Evolutionary conservation across 2,329 filamentous ascomycete species (phyloP).

Genomic region (Colletotrichum sp.): DNA sequence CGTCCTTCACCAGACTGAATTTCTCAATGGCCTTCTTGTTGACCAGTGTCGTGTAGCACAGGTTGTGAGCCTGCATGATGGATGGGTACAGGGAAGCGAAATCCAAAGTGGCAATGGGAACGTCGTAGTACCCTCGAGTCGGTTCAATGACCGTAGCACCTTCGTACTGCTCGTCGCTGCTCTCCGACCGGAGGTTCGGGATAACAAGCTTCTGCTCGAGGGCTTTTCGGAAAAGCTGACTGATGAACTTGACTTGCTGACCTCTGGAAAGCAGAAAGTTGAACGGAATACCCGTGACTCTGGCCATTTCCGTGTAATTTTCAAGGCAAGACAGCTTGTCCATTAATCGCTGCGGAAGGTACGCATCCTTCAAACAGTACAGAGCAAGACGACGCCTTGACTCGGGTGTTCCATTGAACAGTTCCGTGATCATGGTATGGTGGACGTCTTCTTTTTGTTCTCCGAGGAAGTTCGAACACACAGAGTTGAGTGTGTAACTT

Average conservation of each 20-base stretch:
- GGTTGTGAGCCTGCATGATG: conserved; percentile 98
- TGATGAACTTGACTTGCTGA: conserved; percentile 97
- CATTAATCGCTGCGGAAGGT: conserved; percentile 90
- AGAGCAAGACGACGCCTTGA: conserved; percentile 88
- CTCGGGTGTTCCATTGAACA: conserved; percentile 96
- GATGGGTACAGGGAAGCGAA: conserved; percentile 98
- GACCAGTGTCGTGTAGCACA: conserved; percentile 94
- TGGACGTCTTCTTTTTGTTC: conserved; percentile 99
- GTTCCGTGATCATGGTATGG: conserved; percentile 97
- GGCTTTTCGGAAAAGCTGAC: conserved; percentile 94
- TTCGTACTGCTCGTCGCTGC: conserved; percentile 88
- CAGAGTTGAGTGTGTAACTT: conserved; percentile 97
- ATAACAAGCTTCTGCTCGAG: conserved; percentile 93
- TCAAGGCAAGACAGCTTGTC: conserved; percentile 98
- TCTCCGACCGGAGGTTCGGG: conserved; percentile 78
- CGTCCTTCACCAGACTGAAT: conserved; percentile 79
- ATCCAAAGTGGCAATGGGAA: conserved; percentile 95
- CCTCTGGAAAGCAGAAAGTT: conserved; percentile 91
- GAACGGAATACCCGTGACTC: conserved; percentile 98
- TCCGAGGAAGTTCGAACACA: conserved; percentile 90
- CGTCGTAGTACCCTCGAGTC: conserved; percentile 89
- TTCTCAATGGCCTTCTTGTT: conserved; percentile 80
- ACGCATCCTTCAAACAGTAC: conserved; percentile 98
- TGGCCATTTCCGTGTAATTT: conserved; percentile 99
- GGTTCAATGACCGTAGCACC: conserved; percentile 98